Evolutionary conservation across 495 filamentous ascomycete genomes (phyloP).

Genomic region (Tuber magnatum): DNA sequence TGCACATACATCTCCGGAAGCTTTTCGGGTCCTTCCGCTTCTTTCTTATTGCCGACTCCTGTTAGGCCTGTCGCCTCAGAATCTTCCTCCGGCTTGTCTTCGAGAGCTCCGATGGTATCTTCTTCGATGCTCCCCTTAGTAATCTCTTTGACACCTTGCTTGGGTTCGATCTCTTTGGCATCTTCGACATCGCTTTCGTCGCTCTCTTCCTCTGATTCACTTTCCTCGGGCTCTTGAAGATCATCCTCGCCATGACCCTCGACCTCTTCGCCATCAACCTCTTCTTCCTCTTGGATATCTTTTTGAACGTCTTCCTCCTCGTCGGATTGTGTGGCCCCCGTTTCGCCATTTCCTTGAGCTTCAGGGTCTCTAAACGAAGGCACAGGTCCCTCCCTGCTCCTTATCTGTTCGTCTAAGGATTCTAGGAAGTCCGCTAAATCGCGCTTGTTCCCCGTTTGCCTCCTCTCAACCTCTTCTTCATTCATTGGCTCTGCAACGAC

Average conservation of each 20-base stretch:
- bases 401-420: constrained; percentile 21
- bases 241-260: constrained; percentile 31
- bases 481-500: constrained; percentile 81
- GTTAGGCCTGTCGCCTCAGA: background rate
- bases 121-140: constrained; percentile 7
- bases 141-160: constrained; percentile 36
- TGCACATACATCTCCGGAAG: constrained; percentile 7
- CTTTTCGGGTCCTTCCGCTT: background rate
- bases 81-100: background rate
- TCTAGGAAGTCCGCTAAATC: constrained; percentile 57
- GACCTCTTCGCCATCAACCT: constrained; percentile 29
- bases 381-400: constrained; percentile 14
- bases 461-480: constrained; percentile 59
- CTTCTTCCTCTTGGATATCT: constrained; percentile 32
- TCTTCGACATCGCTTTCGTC: constrained; percentile 25
- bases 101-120: constrained; percentile 1
- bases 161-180: constrained; percentile 7
- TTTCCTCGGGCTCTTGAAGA: constrained; percentile 30
- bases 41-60: background rate
- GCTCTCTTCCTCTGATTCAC: constrained; percentile 31
- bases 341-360: constrained; percentile 30
- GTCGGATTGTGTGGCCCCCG: background rate
- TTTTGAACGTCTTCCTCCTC: constrained; percentile 28
- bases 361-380: constrained; percentile 13
- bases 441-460: constrained; percentile 59